Percentiles rank a stretch among this genome's conserved stretches.
These are phyloP conservation scores for Melampsora americana DNA, from an alignment of 1,284 basidiomycete species.

Conservation along the genomic window DNA sequence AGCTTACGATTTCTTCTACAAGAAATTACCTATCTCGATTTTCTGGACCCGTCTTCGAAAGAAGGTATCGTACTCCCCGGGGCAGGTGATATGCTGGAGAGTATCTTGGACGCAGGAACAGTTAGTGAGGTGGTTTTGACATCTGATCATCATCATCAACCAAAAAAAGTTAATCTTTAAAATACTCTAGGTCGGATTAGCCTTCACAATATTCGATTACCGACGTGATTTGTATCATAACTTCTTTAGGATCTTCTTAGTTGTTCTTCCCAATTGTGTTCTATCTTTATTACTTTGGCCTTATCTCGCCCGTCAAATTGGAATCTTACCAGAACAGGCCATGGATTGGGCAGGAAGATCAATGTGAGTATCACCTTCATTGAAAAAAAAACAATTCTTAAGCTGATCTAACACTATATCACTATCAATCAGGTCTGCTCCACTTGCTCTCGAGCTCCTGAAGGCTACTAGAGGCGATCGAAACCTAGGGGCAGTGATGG, in stretches of 20 bases:
- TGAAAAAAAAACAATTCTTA: neutral
- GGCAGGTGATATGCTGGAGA: slow-evolving; percentile 18
- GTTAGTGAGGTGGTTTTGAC: neutral
- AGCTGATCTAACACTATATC: neutral
- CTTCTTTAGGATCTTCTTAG: slow-evolving; percentile 9
- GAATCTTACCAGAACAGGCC: neutral
- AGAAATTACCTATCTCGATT: neutral
- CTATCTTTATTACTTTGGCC: slow-evolving; percentile 18
- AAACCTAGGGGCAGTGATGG: slow-evolving; percentile 3
- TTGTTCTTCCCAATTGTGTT: slow-evolving; percentile 16
- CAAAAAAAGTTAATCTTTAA: neutral
- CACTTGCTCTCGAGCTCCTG: slow-evolving; percentile 8
- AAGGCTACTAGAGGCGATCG: slow-evolving; percentile 10
- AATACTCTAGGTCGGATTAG: neutral
- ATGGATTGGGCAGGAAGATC: slow-evolving; percentile 15
- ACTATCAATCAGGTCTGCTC: neutral
- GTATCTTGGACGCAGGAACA: slow-evolving; percentile 12
- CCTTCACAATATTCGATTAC: slow-evolving; percentile 23
- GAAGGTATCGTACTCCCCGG: neutral
- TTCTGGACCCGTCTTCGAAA: neutral
- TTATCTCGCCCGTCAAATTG: slow-evolving; percentile 2
- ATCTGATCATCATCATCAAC: neutral
- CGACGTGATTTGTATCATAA: slow-evolving; percentile 17
- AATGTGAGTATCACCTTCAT: neutral
- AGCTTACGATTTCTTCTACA: slow-evolving; percentile 9